These are phyloP conservation scores for Cymbopogon flexuosus DNA, from an alignment of 202 grass and related monocot genomes.

Conservation along the genomic window DNA sequence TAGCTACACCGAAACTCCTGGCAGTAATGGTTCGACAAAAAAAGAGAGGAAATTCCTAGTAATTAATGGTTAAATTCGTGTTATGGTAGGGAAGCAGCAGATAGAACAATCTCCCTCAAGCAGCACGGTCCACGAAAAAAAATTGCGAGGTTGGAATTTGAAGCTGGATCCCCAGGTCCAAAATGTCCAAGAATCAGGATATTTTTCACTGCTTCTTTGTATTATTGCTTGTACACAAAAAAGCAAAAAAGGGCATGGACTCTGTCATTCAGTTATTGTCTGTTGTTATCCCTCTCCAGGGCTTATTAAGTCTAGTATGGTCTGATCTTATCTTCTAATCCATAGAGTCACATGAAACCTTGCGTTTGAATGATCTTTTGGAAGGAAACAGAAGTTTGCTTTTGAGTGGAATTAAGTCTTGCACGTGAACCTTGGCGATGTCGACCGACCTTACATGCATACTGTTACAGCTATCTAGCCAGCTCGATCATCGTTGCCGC, in stretches of 20 bases:
- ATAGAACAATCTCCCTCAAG: neutral
- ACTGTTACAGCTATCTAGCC: neutral
- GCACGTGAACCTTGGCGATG: slow-evolving; percentile 23
- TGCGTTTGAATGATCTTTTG: neutral
- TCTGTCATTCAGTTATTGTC: too few relatives aligned
- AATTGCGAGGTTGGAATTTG: too few relatives aligned
- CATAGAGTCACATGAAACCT: slow-evolving; percentile 3
- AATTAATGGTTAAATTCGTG: neutral
- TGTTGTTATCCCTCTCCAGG: neutral
- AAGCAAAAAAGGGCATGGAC: too few relatives aligned
- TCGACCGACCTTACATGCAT: neutral
- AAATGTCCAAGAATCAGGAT: too few relatives aligned
- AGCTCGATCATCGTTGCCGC: neutral
- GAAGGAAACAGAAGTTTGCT: neutral
- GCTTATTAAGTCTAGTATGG: neutral
- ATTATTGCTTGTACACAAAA: too few relatives aligned
- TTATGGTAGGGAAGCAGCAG: neutral
- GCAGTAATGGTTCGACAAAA: too few relatives aligned
- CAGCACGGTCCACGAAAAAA: neutral
- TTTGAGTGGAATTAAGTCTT: slow-evolving; percentile 16
- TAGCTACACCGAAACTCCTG: neutral
- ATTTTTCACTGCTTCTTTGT: too few relatives aligned
- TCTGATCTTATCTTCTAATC: neutral
- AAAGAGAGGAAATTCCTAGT: too few relatives aligned
- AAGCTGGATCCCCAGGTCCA: too few relatives aligned